Evolutionary conservation across 192 early-diverging fungal species (phyloP), one percentile per base, ranked within the genome.

Genomic region (Gaertneriomyces semiglobifer): DNA sequence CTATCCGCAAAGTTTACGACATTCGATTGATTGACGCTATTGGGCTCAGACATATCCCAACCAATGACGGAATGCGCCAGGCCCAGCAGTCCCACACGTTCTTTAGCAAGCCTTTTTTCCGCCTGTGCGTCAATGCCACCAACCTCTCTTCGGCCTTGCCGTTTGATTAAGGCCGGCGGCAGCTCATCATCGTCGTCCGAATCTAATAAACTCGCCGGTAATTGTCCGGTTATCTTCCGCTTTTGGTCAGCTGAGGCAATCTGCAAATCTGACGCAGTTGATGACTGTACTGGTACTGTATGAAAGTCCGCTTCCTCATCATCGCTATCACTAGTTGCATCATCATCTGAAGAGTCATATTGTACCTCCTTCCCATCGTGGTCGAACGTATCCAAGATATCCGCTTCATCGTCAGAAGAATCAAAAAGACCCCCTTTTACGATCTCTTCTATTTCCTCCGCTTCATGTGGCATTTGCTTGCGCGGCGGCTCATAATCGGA

Each of bases 391-490:
- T 18, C 16, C 42, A 38, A 61, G n/a, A 33, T 11, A 14, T 47
- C 60, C 12, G 52, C 68, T 25, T 63, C 61, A 10, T 62, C 54
- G 53, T 70, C 68, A 18, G 68, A 25, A 8, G 61, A 46, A 6
- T 38, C 60, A 46, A 63, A 62, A 4, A 70, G 41, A 8, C 60
- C 68, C 19, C 57, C 18, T 11, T 43, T 48, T 46, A 33, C 41
- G 7, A 44, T n/a, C 9, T 6, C 66, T 20, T 61, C 59, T 10
- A 38, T 50, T 46, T 44, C 45, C 52, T 50, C 58, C 12, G 47
- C 48, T 33, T 51, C 48, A 9, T 25, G 11, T n/a, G 16, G 6
- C 2, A 57, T 2, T 63, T 63, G 57, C 14, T n/a, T 42, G 11
- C 40, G n/a, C 41, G 67, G 25, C 46, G 63, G 62, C 2, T 57